Evolutionary conservation across 148 eudicot genomes (phyloP).

Genomic region (Rhododendron simsii): DNA sequence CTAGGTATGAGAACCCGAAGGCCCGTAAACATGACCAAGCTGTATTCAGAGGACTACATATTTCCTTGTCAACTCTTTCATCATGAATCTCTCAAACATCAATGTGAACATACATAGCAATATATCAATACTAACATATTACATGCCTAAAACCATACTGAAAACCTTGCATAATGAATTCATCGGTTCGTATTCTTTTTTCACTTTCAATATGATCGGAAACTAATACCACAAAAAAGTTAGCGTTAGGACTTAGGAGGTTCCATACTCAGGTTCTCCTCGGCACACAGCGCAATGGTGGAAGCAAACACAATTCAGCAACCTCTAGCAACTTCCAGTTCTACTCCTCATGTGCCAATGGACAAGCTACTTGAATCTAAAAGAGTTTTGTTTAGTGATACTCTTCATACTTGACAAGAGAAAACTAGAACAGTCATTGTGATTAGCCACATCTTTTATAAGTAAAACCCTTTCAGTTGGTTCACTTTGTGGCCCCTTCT

Average conservation of each 20-base stretch:
- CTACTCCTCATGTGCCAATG: not conserved
- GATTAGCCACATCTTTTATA: not conserved
- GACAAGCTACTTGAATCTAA: not conserved
- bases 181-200: not conserved
- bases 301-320: not conserved
- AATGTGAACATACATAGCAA: not conserved
- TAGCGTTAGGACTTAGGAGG: not conserved
- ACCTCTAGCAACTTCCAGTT: not conserved
- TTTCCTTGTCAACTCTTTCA: not conserved
- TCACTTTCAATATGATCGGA: not conserved
- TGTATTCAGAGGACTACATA: not conserved
- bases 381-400: not conserved
- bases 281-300: not conserved
- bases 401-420: not conserved
- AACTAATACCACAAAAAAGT: not conserved
- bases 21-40: not conserved
- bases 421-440: not conserved
- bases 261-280: not conserved
- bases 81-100: not conserved
- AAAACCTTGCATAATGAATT: not conserved
- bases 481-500: not conserved
- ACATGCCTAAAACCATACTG: not conserved
- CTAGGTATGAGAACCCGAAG: no score
- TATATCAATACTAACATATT: not conserved
- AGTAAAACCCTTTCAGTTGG: not conserved